Evolutionary conservation across 495 filamentous ascomycete genomes (phyloP).

Genomic region (Talaromyces adpressus): DNA sequence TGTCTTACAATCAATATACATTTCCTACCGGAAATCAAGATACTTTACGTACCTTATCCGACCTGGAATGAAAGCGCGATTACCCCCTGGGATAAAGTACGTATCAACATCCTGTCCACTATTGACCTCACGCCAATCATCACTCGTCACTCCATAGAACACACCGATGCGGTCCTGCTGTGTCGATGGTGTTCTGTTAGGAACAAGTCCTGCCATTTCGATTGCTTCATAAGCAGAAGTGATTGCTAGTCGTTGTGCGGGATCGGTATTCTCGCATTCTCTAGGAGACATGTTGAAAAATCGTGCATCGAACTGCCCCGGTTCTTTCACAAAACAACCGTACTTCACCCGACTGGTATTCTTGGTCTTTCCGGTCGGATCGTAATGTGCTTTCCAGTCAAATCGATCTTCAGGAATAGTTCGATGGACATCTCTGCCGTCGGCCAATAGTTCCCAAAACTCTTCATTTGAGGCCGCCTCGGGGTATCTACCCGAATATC

Average conservation of each 20-base stretch:
- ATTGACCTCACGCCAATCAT: conserved; percentile 74
- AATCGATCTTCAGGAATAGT: conserved; percentile 34
- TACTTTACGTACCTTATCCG: conserved; percentile 15
- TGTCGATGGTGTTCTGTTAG: conserved; percentile 77
- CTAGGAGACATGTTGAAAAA: conserved; percentile 39
- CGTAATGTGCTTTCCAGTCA: conserved; percentile 29
- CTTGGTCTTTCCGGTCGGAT: conserved; percentile 26
- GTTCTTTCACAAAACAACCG: conserved; percentile 32
- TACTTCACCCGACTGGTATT: conserved; percentile 27
- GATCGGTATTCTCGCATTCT: conserved; percentile 60
- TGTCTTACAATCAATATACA: conserved; percentile 17
- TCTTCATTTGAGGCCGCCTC: conserved; percentile 50
- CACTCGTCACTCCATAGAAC: conserved; percentile 71
- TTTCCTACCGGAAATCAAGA: not conserved
- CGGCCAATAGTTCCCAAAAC: conserved; percentile 31
- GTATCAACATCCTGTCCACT: conserved; percentile 48
- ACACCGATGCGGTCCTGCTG: conserved; percentile 69
- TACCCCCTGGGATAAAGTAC: conserved; percentile 34
- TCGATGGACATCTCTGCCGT: conserved; percentile 28
- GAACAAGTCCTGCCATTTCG: conserved; percentile 68
- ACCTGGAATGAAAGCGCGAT: conserved; percentile 31
- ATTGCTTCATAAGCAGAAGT: conserved; percentile 71
- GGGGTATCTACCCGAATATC: conserved; percentile 69
- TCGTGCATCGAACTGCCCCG: conserved; percentile 26
- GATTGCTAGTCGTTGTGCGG: conserved; percentile 68